Conservation (phyloP, 2,329 filamentous ascomycete species). For the Venturia asperata region DNA sequence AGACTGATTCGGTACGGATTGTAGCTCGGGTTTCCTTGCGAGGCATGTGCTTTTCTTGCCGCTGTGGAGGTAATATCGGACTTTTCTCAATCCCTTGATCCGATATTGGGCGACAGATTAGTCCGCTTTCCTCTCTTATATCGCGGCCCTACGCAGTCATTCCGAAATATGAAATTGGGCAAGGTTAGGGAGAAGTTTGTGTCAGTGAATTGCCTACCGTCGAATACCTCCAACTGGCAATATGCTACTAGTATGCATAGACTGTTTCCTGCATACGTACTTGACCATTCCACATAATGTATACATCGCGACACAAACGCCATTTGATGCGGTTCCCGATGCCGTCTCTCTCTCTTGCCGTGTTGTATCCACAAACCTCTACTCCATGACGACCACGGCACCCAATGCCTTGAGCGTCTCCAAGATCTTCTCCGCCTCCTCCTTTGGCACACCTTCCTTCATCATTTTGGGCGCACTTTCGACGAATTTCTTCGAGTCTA, state of each 20-base stretch:
- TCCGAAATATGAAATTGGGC: no score
- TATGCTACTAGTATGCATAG: neutral
- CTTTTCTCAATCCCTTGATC: no score
- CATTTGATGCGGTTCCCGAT: neutral
- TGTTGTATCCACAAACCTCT: slow-evolving; percentile 31
- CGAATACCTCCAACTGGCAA: neutral
- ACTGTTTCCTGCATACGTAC: neutral
- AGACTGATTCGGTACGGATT: no score
- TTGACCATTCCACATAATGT: neutral
- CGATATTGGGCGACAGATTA: no score
- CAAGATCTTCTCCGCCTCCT: slow-evolving; percentile 98
- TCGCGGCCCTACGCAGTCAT: no score
- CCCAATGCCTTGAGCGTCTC: slow-evolving; percentile 89
- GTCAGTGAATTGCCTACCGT: neutral
- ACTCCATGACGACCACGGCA: slow-evolving; percentile 86
- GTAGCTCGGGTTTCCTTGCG: no score
- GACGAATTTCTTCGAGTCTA: slow-evolving; percentile 99
- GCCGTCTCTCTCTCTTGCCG: neutral
- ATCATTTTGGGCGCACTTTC: slow-evolving; percentile 96
- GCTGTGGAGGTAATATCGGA: no score
- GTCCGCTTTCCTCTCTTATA: no score
- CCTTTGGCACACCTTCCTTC: slow-evolving; percentile 98
- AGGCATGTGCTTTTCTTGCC: no score
- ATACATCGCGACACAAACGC: slow-evolving; percentile 4
- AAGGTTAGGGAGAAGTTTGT: no score